A percentile compares a stretch with the other conserved stretches of the same genome.
Conservation (phyloP, 1,139 yeast genomes). For the Magnusiomyces fungicola region DNA sequence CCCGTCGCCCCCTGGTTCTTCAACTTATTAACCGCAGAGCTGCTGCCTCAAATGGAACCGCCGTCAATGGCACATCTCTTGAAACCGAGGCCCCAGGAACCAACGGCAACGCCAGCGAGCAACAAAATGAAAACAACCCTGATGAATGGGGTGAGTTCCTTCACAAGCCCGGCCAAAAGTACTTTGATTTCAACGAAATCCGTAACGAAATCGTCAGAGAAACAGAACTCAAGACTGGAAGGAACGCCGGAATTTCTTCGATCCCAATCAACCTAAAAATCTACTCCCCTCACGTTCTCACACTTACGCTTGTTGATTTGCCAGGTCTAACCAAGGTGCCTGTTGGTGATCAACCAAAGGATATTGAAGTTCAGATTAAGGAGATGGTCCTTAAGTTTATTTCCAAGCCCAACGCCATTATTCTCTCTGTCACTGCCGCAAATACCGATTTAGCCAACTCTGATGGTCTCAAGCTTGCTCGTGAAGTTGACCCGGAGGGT, state of each 20-base stretch:
- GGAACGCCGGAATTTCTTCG: constrained; percentile 84
- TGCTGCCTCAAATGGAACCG: constrained; percentile 58
- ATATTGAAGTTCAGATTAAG: constrained; percentile 87
- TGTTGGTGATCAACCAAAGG: constrained; percentile 99
- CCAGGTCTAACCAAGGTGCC: constrained; percentile 99
- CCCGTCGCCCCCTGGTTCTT: constrained; percentile 82
- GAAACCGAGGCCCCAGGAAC: background rate
- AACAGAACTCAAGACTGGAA: constrained; percentile 91
- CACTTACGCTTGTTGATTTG: constrained; percentile 93
- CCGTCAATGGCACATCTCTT: no score
- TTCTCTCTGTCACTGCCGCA: constrained; percentile 92
- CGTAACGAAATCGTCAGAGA: constrained; percentile 86
- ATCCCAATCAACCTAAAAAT: constrained; percentile 90
- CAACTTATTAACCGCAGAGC: constrained; percentile 68
- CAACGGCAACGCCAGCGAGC: constrained; percentile 36
- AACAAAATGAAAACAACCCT: constrained; percentile 5
- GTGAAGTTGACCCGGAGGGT: constrained; percentile 98
- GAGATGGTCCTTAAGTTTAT: constrained; percentile 93
- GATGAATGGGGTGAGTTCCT: constrained; percentile 96
- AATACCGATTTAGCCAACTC: constrained; percentile 97
- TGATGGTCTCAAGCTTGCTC: constrained; percentile 90
- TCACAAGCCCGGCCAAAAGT: constrained; percentile 84
- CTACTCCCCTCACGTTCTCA: constrained; percentile 91
- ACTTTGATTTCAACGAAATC: constrained; percentile 84
- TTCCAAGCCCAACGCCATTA: constrained; percentile 92